Base-by-base conservation (phyloP, 306 rosid genomes). In the Acacia melanoxylon region DNA sequence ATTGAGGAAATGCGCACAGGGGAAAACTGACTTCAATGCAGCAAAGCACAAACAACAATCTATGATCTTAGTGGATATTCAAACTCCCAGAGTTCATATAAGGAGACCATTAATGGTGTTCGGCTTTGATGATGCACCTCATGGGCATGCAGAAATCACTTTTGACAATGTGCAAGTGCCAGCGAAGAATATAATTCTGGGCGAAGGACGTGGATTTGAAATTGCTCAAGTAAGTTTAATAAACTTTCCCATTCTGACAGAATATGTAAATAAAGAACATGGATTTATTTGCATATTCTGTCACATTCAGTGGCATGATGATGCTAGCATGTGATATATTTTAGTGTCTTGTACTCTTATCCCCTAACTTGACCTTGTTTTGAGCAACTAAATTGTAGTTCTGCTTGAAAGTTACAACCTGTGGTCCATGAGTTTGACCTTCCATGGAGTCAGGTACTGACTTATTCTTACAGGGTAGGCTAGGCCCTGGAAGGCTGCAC, bases 121-220 rank as follows among this genome's bases (percentile, higher is more conserved):
- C 84, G 99, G 98, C 86, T 93, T 89, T 86, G 98, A 95, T 82
- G 99, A 93, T 76, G 99, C 98, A 71, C 99, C 99, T 83, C 99
- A 93, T 78, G 99, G 98, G 40, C 99, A 93, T 61, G 99, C 99
- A 29, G 99, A 95, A 89, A 76, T 95, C 81, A 67, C 72, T 75
- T 91, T 95, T 82, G 97, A 91, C 37, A 93, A 93, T 83, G 99
- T 93, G 29, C 16, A 74, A 48, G 98, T 93, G 80, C 94, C 97
- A 10, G 94, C 88, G 16, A 87, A 78, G 67, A 95, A 93, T 81
- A 95, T 95, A 81, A 12, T 95, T 83, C 82, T 92, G 48, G 99
- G 99, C 41, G 99, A 95, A 84, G 98, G 99, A 66, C 90, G 99
- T 14, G 98, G 99, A 83, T 93, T 95, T 80, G 99, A 95, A 91